These are phyloP conservation scores for Clarireedia paspali DNA, from an alignment of 2,329 filamentous ascomycete species.

Conservation along the genomic window DNA sequence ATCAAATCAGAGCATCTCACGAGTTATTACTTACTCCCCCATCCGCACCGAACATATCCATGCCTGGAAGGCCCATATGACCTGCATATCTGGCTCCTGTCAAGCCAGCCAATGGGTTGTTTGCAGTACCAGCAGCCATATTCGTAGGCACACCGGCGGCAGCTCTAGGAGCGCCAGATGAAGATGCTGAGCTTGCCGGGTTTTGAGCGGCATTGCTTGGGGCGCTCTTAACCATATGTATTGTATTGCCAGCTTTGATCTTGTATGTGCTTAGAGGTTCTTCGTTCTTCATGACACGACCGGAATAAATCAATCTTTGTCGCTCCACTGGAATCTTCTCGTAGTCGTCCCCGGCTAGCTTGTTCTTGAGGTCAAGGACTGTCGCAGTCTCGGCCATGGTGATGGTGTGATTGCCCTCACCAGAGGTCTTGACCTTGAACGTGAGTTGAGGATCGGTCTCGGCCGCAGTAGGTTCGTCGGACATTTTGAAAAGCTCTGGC, in stretches of 20 bases:
- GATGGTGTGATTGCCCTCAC: slow-evolving; percentile 75
- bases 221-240: slow-evolving; percentile 94
- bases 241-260: slow-evolving; percentile 91
- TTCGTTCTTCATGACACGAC: slow-evolving; percentile 90
- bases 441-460: slow-evolving; percentile 69
- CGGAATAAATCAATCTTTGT: slow-evolving; percentile 95
- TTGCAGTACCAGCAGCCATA: slow-evolving; percentile 74
- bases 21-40: slow-evolving; percentile 64
- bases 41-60: slow-evolving; percentile 86
- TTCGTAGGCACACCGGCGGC: slow-evolving; percentile 62
- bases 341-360: slow-evolving; percentile 71
- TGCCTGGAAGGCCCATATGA: slow-evolving; percentile 78
- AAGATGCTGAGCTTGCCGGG: slow-evolving; percentile 36
- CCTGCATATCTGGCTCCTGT: slow-evolving; percentile 93
- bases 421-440: slow-evolving; percentile 98
- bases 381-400: slow-evolving; percentile 71
- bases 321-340: slow-evolving; percentile 82
- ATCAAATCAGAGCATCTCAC: neutral
- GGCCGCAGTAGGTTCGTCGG: slow-evolving; percentile 48
- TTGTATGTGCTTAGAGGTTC: slow-evolving; percentile 82
- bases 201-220: slow-evolving; percentile 56
- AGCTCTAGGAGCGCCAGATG: slow-evolving; percentile 28
- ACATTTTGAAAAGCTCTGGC: slow-evolving; percentile 26
- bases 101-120: slow-evolving; percentile 82
- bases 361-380: slow-evolving; percentile 81